Evolutionary conservation across 129 eudicot species (phyloP).

Genomic region (Centaurea solstitialis): DNA sequence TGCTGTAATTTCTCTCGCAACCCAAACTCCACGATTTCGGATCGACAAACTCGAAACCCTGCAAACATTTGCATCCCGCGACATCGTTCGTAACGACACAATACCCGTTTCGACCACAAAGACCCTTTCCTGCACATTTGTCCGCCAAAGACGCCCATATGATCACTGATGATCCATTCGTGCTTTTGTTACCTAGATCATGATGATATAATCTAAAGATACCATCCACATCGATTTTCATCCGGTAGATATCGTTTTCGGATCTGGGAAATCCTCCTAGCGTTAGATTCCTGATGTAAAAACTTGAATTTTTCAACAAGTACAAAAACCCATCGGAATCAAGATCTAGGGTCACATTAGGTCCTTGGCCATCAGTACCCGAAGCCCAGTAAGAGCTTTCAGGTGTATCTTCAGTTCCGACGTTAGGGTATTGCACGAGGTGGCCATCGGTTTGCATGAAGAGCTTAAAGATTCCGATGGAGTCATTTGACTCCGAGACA

Average conservation of each 20-base stretch:
- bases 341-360: conserved; percentile 35
- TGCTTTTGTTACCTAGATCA: not conserved
- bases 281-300: conserved; percentile 19
- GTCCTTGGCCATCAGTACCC: not conserved
- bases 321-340: conserved; percentile 36
- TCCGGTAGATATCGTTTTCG: conserved; percentile 16
- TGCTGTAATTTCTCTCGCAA: conserved; percentile 34
- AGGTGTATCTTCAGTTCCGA: not conserved
- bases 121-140: conserved; percentile 37
- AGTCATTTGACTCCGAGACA: conserved; percentile 20
- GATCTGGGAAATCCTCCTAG: conserved; percentile 14
- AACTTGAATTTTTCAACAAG: conserved; percentile 18
- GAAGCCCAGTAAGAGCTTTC: conserved; percentile 16
- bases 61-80: conserved; percentile 35
- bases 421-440: conserved; percentile 46
- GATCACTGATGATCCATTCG: conserved; percentile 2
- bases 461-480: conserved; percentile 40
- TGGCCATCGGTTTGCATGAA: conserved; percentile 48
- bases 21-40: conserved; percentile 20
- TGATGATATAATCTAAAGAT: conserved; percentile 41
- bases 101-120: conserved; percentile 44
- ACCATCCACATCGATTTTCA: conserved; percentile 48
- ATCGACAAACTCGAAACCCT: conserved; percentile 31
- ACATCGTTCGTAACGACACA: conserved; percentile 13
- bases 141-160: conserved; percentile 24